phyloP scores from a whole-genome alignment of 106 monocot species.

The Allium sativum region DNA sequence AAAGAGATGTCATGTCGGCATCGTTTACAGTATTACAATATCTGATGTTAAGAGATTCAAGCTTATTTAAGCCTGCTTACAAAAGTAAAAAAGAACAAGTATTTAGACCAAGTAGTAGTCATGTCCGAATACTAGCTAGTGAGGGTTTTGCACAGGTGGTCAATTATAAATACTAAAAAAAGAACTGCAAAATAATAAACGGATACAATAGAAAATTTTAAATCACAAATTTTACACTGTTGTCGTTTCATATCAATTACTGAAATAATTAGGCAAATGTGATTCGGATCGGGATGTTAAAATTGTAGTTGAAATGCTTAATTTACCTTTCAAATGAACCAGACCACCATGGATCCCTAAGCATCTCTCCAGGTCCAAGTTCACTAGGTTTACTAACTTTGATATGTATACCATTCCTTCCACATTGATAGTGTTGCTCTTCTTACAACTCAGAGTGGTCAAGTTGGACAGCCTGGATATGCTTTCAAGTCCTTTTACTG shows the following conservation, averaged over 20 bases:
- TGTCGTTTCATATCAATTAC: no score
- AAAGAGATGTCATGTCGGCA: constrained; percentile 64
- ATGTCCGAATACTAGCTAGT: no score
- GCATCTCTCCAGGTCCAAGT: constrained; percentile 92
- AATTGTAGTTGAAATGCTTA: no score
- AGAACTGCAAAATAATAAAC: no score
- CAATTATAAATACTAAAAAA: no score
- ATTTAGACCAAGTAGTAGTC: no score
- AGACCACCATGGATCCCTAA: constrained; percentile 80
- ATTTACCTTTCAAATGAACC: constrained; percentile 68
- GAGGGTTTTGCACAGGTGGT: no score
- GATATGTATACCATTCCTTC: constrained; percentile 78
- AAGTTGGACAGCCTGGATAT: constrained; percentile 68
- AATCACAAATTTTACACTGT: no score
- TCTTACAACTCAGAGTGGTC: constrained; percentile 84
- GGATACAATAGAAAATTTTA: no score
- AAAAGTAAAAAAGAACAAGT: background rate
- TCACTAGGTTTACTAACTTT: constrained; percentile 62
- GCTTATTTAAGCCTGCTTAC: constrained; percentile 58
- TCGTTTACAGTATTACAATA: constrained; percentile 90
- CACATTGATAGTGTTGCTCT: constrained; percentile 58
- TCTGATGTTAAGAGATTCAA: constrained; percentile 73
- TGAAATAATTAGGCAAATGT: no score
- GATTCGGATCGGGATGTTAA: no score
- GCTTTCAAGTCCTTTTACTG: constrained; percentile 46